Conservation (phyloP, 179 eudicot species). For the Beta macrorhiza region DNA sequence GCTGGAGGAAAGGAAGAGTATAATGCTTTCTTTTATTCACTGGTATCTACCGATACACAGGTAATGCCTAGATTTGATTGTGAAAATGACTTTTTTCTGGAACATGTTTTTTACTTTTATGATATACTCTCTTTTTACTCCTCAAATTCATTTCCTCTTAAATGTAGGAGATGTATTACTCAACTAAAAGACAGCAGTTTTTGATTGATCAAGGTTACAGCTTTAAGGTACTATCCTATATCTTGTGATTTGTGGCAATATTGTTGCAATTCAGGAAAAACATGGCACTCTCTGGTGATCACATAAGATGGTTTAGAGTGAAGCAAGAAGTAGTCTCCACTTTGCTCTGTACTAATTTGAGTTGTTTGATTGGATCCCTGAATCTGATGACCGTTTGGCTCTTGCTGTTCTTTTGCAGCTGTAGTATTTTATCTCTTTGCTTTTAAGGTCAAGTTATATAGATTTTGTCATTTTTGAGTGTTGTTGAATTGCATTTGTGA, state of each 20-base stretch:
- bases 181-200: slow-evolving; percentile 93
- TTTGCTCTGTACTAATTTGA: not conserved
- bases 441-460: too few relatives aligned
- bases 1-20: slow-evolving; percentile 98
- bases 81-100: not conserved
- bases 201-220: slow-evolving; percentile 97
- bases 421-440: too few relatives aligned
- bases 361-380: not conserved
- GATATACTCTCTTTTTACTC: not conserved
- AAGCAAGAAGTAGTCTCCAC: not conserved
- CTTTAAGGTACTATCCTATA: slow-evolving; percentile 62
- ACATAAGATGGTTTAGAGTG: not conserved
- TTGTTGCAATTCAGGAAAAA: not conserved
- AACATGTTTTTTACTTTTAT: not conserved
- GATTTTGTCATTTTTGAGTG: not conserved
- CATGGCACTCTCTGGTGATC: not conserved
- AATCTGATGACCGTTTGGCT: not conserved
- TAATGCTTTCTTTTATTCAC: slow-evolving; percentile 96
- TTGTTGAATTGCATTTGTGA: not conserved
- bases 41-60: slow-evolving; percentile 98
- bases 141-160: slow-evolving; percentile 10
- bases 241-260: slow-evolving; percentile 1
- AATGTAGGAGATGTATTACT: slow-evolving; percentile 93
- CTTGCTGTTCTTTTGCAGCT: not conserved
- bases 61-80: slow-evolving; percentile 30